These are phyloP conservation scores for Lagenidium sp. DNA, from an alignment of 352 stramenopile species.

Conservation along the genomic window DNA sequence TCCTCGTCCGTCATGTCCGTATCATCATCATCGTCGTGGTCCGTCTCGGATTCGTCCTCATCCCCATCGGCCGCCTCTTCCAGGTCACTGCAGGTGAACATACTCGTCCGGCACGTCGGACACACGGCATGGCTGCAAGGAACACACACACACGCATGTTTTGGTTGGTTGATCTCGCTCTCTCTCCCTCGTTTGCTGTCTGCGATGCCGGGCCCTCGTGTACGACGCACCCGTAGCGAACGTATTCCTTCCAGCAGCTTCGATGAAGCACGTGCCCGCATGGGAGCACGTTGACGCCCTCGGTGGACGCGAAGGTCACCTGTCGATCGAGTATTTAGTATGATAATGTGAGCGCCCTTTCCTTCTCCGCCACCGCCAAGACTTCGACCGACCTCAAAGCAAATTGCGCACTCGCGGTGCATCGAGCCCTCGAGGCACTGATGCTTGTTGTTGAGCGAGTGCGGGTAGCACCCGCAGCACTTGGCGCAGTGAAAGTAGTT, in stretches of 20 bases:
- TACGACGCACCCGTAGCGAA: conserved; percentile 41
- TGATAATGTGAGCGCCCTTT: not conserved
- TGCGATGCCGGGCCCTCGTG: not conserved
- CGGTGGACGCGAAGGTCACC: conserved; percentile 68
- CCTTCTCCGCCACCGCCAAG: not conserved
- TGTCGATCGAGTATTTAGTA: conserved; percentile 3
- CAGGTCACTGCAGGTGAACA: conserved; percentile 31
- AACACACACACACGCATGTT: conserved; percentile 1
- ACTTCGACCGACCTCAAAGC: conserved; percentile 36
- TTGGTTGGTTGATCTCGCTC: no score
- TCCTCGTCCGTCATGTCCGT: conserved; percentile 2
- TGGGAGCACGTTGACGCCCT: conserved; percentile 56
- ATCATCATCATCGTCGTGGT: conserved; percentile 10
- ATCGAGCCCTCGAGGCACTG: conserved; percentile 74
- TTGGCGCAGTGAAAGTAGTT: conserved; percentile 77
- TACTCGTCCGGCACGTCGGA: conserved; percentile 46
- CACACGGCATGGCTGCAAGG: conserved; percentile 39
- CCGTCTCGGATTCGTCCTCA: conserved; percentile 5
- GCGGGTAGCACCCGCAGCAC: conserved; percentile 74
- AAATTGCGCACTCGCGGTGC: conserved; percentile 77
- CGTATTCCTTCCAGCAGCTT: conserved; percentile 53
- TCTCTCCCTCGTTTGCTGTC: no score
- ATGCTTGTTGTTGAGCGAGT: conserved; percentile 59
- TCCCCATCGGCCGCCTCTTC: conserved; percentile 10
- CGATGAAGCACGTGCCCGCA: conserved; percentile 73